Conservation (phyloP, 495 filamentous ascomycete species). For the Terfezia claveryi region DNA sequence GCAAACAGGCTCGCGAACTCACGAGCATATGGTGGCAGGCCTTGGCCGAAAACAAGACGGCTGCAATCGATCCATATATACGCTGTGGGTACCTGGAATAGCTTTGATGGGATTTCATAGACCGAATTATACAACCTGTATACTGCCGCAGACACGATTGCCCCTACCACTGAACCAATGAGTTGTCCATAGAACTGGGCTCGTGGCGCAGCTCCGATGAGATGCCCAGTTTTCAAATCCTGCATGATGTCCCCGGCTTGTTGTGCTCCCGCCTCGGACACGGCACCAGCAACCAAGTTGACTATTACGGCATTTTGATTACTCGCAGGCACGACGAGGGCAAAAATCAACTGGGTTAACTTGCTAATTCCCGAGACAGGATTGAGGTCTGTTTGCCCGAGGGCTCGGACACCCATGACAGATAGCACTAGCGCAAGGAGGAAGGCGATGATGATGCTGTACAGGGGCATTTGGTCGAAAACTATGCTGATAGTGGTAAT, state of each 20-base stretch:
- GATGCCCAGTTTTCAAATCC: constrained; percentile 88
- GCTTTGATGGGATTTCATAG: constrained; percentile 62
- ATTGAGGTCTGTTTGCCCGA: constrained; percentile 92
- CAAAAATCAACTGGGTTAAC: constrained; percentile 85
- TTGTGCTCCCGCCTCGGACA: constrained; percentile 65
- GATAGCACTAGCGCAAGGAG: constrained; percentile 70
- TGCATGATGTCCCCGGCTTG: constrained; percentile 98
- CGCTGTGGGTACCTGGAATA: constrained; percentile 85
- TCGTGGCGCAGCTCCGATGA: constrained; percentile 74
- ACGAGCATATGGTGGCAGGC: constrained; percentile 59
- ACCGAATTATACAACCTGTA: constrained; percentile 83
- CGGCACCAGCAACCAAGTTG: constrained; percentile 85
- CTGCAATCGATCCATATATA: constrained; percentile 97
- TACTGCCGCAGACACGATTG: constrained; percentile 63
- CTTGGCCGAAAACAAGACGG: constrained; percentile 77
- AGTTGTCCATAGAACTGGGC: constrained; percentile 95
- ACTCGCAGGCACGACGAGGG: constrained; percentile 57
- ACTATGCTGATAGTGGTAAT: constrained; percentile 55
- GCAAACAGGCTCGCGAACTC: constrained; percentile 54
- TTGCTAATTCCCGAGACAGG: constrained; percentile 94
- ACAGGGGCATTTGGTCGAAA: constrained; percentile 47
- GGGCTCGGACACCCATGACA: constrained; percentile 84
- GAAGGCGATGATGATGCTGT: constrained; percentile 59
- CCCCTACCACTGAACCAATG: constrained; percentile 72
- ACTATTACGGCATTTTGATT: constrained; percentile 66